Evolutionary conservation across 2,329 filamentous ascomycete genomes (phyloP), one percentile per base, ranked within the genome.

Genomic region (Diplodia seriata): DNA sequence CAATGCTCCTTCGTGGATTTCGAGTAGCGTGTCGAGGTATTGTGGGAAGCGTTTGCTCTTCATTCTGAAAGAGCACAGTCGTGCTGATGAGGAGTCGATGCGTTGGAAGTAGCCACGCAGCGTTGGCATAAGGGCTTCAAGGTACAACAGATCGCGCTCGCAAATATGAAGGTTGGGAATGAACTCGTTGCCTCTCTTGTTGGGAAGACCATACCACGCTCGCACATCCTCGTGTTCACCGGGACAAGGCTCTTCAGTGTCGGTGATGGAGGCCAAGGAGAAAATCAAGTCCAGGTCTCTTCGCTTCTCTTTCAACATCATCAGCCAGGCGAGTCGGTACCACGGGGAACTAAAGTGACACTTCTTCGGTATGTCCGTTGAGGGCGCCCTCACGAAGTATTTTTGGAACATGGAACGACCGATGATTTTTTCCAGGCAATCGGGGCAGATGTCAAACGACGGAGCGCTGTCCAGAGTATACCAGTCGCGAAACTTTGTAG

Each of bases 291-390:
- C 85, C 50, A 95, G 80, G 71, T 92, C 88, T 3, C 85, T 83
- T 20, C 86, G 83, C 14, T 87, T 81, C 71, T 92, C 87, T 77
- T 93, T 93, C 64, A 91, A 81, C 2, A 89, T 94, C 70, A 97
- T 84, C 3, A 94, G 84, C 88, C 91, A 97, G 0, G 93, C 93
- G 49, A 97, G 88, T 33, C 92, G 89, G 73, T 92, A 90, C 92
- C 93, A 97, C 0, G 90, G 87, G 14, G 87, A 85, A 36, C 91
- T 92, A 78, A 97, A 92, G 71, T 93, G 90, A 79, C 94, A 98
- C 55, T 85, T 83, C 8, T 91, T 84, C 55, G 86, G 83, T 50
- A 84, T 82, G 15, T 86, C 85, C 2, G 84, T 86, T 33, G 84
- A 81, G 36, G 87, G 84, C 43, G 87, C 86, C 3, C 85, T 84